Percentiles rank a stretch among this genome's conserved stretches.
phyloP scores from a whole-genome alignment of 345 rosid genomes.

The Melaleuca quinquenervia region DNA sequence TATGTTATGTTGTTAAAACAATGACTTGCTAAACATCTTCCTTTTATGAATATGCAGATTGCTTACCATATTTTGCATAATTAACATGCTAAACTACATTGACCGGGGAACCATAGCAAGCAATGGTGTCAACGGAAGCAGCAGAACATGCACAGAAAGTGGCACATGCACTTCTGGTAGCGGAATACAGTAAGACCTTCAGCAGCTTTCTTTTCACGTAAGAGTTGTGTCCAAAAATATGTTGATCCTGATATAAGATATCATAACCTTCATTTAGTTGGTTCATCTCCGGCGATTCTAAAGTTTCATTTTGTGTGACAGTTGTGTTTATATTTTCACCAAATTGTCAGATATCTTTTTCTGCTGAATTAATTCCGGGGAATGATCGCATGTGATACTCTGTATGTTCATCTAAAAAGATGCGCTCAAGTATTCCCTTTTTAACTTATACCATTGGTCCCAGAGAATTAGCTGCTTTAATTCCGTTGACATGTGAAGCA shows the following conservation, averaged over 20 bases:
- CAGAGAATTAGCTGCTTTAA: background rate
- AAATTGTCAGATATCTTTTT: background rate
- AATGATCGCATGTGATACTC: background rate
- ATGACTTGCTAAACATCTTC: background rate
- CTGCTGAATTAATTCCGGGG: background rate
- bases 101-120: conserved; percentile 97
- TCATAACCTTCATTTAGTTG: background rate
- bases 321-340: background rate
- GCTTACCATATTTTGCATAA: conserved; percentile 63
- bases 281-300: background rate
- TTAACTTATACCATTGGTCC: background rate
- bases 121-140: conserved; percentile 92
- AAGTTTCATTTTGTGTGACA: background rate
- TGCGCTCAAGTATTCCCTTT: background rate
- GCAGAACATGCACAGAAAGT: conserved; percentile 38
- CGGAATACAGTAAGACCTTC: conserved; percentile 82
- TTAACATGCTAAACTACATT: conserved; percentile 73
- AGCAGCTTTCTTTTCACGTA: background rate
- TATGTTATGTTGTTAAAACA: background rate
- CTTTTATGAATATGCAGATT: conserved; percentile 43
- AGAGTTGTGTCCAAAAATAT: background rate
- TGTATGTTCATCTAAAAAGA: background rate
- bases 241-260: background rate
- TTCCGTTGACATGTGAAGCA: background rate
- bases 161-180: conserved; percentile 72